Base-by-base conservation (phyloP, 2,329 filamentous ascomycete species). In the Exophiala bonariae region DNA sequence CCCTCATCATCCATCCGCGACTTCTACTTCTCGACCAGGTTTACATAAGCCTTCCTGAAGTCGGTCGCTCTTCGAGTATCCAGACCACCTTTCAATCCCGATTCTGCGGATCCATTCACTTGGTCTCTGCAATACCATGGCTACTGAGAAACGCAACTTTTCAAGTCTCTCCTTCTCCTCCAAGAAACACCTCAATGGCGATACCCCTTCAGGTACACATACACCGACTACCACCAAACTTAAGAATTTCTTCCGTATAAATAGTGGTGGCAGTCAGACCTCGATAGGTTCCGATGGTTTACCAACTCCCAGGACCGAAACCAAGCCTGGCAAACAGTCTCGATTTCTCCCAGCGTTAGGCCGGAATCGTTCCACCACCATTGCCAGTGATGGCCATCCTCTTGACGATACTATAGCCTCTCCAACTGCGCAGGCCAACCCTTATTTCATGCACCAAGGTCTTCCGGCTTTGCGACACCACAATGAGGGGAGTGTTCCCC, bases 381-480 rank as follows among this genome's bases (percentile, higher is more conserved):
- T 95, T 47, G 89, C 89, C 58, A 96, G 90, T 70, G 92, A 96
- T 71, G 91, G 91, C 59, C 90, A 96, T 65, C 82, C 86, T 49
- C 79, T 96, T 56, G 92, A 96, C 59, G 91, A 96, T 68, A 77
- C 82, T 52, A 49, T 55, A n/a, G 78, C 95, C 62, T 96, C 91
- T 63, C 93, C 93, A 19, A 97, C 90, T 3, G 92, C 91, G 41
- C 84, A 92, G 64, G 92, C 90, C 56, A 99, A 99, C 67, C 93
- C 93, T 14, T 99, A 99, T 72, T 99, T 97, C 69, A 87, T 85
- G 58, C 93, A 97, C 66, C 93, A 99, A 71, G 93, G 93, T 47
- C 90, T 90, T 60, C 93, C 93, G 3, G 88, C 89, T 56, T 76
- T 97, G 61, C 86, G 92, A 64, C 93, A 99, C 73, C 90, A 95